Conservation (phyloP, 768 basidiomycete species). For the Naganishia kalamii region DNA sequence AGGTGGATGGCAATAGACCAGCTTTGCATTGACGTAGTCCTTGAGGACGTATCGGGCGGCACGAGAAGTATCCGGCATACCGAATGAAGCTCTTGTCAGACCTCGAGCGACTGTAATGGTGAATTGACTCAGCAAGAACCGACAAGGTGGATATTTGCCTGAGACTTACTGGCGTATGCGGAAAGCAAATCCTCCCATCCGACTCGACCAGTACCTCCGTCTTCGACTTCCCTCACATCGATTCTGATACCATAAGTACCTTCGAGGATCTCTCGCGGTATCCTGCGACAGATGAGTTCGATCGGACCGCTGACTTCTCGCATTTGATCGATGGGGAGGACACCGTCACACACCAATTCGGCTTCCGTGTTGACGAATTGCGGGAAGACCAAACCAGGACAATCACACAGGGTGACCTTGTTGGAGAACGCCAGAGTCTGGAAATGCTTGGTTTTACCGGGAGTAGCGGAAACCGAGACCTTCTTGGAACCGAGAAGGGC, state of each 20-base stretch:
- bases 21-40: slow-evolving; percentile 91
- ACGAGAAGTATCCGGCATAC: slow-evolving; percentile 93
- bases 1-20: slow-evolving; percentile 87
- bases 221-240: slow-evolving; percentile 59
- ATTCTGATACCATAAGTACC: slow-evolving; percentile 80
- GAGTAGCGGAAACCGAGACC: slow-evolving; percentile 96
- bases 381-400: slow-evolving; percentile 95
- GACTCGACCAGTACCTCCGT: slow-evolving; percentile 69
- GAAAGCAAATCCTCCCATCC: slow-evolving; percentile 69
- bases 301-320: slow-evolving; percentile 83
- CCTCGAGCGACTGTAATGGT: slow-evolving; percentile 71
- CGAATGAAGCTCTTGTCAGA: slow-evolving; percentile 85
- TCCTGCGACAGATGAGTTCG: slow-evolving; percentile 65
- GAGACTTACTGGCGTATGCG: slow-evolving; percentile 82
- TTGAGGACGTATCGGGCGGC: slow-evolving; percentile 87
- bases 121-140: background rate
- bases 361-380: slow-evolving; percentile 97
- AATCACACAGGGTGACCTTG: slow-evolving; percentile 83
- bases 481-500: slow-evolving; percentile 94
- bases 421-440: slow-evolving; percentile 94
- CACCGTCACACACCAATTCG: slow-evolving; percentile 91
- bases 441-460: slow-evolving; percentile 99
- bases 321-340: slow-evolving; percentile 94
- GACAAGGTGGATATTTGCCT: no score
- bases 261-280: slow-evolving; percentile 79